A percentile compares a stretch with the other conserved stretches of the same genome.
Conservation (phyloP, 2,329 filamentous ascomycete genomes). For the Ophiostoma himal-ulmi region DNA sequence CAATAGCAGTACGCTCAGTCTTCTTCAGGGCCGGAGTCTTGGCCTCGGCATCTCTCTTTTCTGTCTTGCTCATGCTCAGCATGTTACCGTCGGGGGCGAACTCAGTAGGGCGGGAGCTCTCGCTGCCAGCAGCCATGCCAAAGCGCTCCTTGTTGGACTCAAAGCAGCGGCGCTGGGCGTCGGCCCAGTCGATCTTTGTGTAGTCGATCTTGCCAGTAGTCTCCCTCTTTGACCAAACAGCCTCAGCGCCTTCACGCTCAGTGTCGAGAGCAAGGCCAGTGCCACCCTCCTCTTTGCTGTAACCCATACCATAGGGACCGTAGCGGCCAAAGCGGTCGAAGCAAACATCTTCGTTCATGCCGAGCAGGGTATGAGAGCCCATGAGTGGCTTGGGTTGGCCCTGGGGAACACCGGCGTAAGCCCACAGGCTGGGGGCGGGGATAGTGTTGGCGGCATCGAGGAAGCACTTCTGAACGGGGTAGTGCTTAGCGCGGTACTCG, state of each 20-base stretch:
- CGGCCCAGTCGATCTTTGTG: conserved; percentile 49
- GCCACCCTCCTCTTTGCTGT: conserved; percentile 66
- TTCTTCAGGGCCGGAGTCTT: conserved; percentile 32
- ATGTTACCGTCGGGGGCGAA: conserved; percentile 13
- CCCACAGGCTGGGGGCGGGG: conserved; percentile 57
- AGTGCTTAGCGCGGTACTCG: conserved; percentile 49
- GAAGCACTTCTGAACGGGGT: conserved; percentile 55
- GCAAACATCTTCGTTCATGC: conserved; percentile 70
- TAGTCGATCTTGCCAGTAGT: conserved; percentile 53
- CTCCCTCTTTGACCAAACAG: conserved; percentile 42
- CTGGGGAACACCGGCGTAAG: conserved; percentile 47
- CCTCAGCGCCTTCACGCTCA: conserved; percentile 61
- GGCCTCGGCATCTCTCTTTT: neutral
- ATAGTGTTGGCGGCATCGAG: conserved; percentile 55
- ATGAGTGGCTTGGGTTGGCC: conserved; percentile 73
- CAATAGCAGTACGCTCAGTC: conserved; percentile 61
- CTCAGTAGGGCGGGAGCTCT: conserved; percentile 11
- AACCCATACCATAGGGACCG: conserved; percentile 82
- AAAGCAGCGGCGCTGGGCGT: conserved; percentile 49
- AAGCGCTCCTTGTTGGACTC: conserved; percentile 60
- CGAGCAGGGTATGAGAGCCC: conserved; percentile 69
- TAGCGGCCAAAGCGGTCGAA: conserved; percentile 83
- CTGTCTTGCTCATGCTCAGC: conserved; percentile 16
- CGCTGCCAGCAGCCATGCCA: conserved; percentile 23
- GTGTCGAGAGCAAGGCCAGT: conserved; percentile 64